Base-by-base conservation (phyloP, 345 rosid genomes). In the Noccaea bulbosa region DNA sequence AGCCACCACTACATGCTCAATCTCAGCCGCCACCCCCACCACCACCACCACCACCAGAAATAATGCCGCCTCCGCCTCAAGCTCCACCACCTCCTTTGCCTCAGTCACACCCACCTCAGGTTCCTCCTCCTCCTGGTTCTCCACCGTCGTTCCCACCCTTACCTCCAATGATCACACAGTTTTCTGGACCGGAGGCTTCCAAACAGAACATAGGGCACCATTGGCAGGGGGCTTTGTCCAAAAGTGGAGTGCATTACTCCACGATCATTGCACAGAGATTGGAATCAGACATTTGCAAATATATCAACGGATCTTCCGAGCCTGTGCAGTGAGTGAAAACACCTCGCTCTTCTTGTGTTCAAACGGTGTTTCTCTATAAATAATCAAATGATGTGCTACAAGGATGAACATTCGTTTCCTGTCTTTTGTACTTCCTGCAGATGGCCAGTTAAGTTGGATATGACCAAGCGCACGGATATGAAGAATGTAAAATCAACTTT, bases 221-320 rank as follows among this genome's bases (percentile, higher is more conserved):
- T 63, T 94, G 98, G 99, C 96, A 86, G 82, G 98, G 98, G 41
- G 63, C 77, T 44, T 74, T 91, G 71, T 87, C 90, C 72, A 94
- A 94, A 80, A 89, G 98, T 72, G 98, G 99, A 30, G 88, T 85
- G 79, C 95, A 88, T 73, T 94, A 91, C 80, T 88, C 96, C 80
- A 85, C 82, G 45, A 79, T 94, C 72, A 78, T 80, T 79, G 96
- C 93, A 55, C 82, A 49, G 70, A 83, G 93, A 80, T 77, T 88
- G 78, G 87, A 88, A 55, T 85, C 95, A 9, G 83, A 81, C 78
- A 78, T 84, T 47, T 91, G 98, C 87, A 89, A 85, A 74, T 94
- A 94, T 77, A 79, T 77, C 5, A 83, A 61, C 77, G 81, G 82
- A 58, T 63, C 80, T 80, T 84, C 97, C 46, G 99, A 94, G 81